Conservation (phyloP, 2,329 filamentous ascomycete genomes). For the Leptographium flavum region DNA sequence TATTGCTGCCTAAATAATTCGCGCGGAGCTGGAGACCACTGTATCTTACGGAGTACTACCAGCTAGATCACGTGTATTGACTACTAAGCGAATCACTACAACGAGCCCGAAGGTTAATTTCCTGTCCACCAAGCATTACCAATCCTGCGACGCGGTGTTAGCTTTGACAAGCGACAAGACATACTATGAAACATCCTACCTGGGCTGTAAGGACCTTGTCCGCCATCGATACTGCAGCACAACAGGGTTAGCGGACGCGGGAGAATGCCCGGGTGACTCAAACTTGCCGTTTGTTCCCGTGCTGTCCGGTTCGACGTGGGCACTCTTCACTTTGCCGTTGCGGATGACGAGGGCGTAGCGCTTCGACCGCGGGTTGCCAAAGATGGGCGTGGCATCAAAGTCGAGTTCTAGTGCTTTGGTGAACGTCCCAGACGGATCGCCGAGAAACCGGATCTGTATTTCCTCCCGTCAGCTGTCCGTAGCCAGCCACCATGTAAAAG, state of each 20-base stretch:
- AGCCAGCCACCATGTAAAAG: neutral
- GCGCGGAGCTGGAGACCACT: no score
- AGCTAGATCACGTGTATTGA: no score
- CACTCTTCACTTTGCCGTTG: conserved; percentile 69
- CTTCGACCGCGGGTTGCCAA: conserved; percentile 74
- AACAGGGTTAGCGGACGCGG: neutral
- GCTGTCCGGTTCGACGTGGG: conserved; percentile 78
- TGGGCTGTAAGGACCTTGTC: conserved; percentile 30
- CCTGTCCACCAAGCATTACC: no score
- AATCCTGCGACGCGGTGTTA: no score
- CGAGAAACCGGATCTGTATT: conserved; percentile 70
- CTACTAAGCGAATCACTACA: no score
- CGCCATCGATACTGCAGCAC: conserved; percentile 30
- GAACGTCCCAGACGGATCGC: conserved; percentile 66
- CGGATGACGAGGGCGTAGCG: conserved; percentile 74
- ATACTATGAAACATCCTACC: neutral
- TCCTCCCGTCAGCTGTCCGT: neutral
- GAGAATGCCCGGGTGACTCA: no score
- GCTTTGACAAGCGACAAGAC: no score
- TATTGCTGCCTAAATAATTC: neutral
- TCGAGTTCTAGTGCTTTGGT: conserved; percentile 70
- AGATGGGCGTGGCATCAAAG: conserved; percentile 67
- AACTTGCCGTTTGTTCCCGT: conserved; percentile 48
- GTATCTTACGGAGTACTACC: no score
- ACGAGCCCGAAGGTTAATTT: no score